Evolutionary conservation across 345 rosid genomes (phyloP).

Genomic region (Eucalyptus camaldulensis): DNA sequence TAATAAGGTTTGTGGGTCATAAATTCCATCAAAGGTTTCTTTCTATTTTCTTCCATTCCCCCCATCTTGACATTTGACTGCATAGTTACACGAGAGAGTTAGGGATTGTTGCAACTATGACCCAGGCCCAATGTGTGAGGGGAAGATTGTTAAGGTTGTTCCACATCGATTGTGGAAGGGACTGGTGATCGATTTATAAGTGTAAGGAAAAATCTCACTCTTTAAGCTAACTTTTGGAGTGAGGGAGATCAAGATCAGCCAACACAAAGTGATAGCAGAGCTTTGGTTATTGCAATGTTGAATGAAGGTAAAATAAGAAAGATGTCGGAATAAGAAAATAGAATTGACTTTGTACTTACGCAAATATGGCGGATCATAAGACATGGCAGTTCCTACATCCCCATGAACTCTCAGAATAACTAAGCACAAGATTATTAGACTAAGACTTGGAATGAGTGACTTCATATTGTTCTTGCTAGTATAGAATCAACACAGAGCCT

Average conservation of each 20-base stretch:
- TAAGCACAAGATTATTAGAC: not conserved
- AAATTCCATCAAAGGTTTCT: not conserved
- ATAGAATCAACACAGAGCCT: not conserved
- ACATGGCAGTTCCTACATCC: constrained; percentile 11
- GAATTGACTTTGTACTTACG: not conserved
- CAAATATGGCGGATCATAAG: constrained; percentile 14
- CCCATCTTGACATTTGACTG: not conserved
- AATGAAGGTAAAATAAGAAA: not conserved
- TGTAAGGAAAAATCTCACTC: no score
- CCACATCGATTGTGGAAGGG: no score
- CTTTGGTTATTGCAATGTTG: not conserved
- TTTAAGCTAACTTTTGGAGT: no score
- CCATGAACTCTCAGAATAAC: not conserved
- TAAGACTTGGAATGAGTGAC: not conserved
- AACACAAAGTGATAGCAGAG: no score
- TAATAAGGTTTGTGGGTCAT: not conserved
- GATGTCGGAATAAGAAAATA: no score
- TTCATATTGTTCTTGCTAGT: not conserved
- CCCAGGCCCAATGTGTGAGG: no score
- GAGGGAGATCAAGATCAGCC: no score
- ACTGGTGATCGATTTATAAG: no score
- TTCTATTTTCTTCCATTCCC: not conserved
- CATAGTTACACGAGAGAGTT: no score
- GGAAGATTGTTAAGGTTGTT: no score
- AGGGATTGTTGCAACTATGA: no score